Evolutionary conservation across 257 asterid species (phyloP).

Genomic region (Rehmannia glutinosa): DNA sequence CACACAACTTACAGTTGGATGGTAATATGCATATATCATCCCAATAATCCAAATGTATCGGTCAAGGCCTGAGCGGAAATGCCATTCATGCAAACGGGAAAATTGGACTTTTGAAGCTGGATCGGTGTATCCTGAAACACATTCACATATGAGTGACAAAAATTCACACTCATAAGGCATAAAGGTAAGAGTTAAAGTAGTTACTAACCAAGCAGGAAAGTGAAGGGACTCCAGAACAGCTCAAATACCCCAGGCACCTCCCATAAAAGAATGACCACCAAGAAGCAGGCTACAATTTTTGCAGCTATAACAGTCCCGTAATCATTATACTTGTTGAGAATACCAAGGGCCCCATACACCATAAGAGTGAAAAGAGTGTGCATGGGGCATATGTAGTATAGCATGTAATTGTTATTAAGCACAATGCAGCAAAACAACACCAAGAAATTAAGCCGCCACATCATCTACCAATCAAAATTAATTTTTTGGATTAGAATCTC

Average conservation of each 20-base stretch:
- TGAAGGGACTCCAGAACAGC: constrained; percentile 71
- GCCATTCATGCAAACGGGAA: constrained; percentile 74
- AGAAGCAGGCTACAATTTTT: constrained; percentile 65
- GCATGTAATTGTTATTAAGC: constrained; percentile 60
- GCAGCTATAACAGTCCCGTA: constrained; percentile 65
- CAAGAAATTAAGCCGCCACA: constrained; percentile 94
- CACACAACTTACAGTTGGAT: constrained; percentile 64
- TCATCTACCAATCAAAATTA: constrained; percentile 54
- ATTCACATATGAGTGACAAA: constrained; percentile 10
- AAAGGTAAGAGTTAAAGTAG: neutral
- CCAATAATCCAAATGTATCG: constrained; percentile 91
- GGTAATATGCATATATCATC: constrained; percentile 84
- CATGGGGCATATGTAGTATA: constrained; percentile 93
- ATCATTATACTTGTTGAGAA: constrained; percentile 72
- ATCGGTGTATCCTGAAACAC: constrained; percentile 59
- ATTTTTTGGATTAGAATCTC: constrained; percentile 22
- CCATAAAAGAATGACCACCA: constrained; percentile 79
- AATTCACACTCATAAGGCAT: constrained; percentile 6
- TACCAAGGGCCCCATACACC: constrained; percentile 89
- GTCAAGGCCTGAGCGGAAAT: constrained; percentile 84
- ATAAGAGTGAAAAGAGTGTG: constrained; percentile 88
- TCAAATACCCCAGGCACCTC: constrained; percentile 82
- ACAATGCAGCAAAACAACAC: constrained; percentile 79
- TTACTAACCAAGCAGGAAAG: constrained; percentile 69
- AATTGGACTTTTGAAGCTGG: constrained; percentile 58